These are phyloP conservation scores for Botryotinia narcissicola DNA, from an alignment of 2,329 filamentous ascomycete species.

Conservation along the genomic window DNA sequence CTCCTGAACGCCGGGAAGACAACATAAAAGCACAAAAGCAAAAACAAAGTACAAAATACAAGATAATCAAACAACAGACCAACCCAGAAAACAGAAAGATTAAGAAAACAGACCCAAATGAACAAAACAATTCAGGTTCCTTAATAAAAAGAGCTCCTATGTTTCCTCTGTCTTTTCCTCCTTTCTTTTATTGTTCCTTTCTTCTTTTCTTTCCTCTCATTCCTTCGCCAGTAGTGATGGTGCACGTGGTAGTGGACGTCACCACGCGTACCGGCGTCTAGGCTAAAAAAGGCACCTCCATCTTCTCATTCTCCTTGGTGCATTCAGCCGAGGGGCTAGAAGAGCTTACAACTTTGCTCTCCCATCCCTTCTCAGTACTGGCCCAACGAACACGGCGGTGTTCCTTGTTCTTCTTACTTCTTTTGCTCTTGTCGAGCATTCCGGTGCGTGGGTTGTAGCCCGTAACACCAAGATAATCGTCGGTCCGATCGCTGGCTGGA, in stretches of 20 bases:
- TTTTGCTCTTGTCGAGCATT: neutral
- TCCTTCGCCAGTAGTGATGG: neutral
- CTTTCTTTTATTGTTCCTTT: neutral
- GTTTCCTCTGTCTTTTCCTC: neutral
- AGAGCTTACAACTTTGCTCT: neutral
- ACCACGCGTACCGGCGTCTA: neutral
- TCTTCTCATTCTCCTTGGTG: neutral
- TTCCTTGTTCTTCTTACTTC: neutral
- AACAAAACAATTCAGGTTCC: neutral
- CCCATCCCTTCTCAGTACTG: neutral
- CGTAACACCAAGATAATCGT: slow-evolving; percentile 20
- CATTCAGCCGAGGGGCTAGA: neutral
- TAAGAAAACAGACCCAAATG: neutral
- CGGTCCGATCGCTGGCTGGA: neutral
- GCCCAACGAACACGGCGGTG: slow-evolving; percentile 3
- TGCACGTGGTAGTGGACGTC: neutral
- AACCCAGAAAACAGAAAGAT: neutral
- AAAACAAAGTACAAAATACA: neutral
- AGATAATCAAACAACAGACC: neutral
- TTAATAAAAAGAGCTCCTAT: neutral
- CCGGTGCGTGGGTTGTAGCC: slow-evolving; percentile 23
- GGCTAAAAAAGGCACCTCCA: neutral
- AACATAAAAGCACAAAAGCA: neutral
- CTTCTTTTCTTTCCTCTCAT: neutral
- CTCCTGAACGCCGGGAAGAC: neutral